These are phyloP conservation scores for Clonostachys rosea DNA, from an alignment of 2,329 filamentous ascomycete genomes.

Conservation along the genomic window DNA sequence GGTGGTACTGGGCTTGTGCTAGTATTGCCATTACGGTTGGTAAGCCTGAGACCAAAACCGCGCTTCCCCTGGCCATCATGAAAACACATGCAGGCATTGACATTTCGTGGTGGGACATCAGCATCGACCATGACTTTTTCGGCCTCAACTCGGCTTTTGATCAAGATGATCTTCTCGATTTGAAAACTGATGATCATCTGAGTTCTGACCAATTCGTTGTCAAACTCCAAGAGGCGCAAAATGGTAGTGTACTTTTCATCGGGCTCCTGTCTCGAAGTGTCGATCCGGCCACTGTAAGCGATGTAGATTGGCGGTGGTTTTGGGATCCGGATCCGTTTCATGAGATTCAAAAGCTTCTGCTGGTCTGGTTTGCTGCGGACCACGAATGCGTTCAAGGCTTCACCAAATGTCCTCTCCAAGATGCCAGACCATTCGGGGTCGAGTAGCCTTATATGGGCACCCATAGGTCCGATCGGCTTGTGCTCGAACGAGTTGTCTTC, in stretches of 20 bases:
- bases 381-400: conserved; percentile 69
- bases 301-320: conserved; percentile 29
- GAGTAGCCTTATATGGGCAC: conserved; percentile 68
- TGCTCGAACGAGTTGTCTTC: conserved; percentile 62
- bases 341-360: conserved; percentile 59
- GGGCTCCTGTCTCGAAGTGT: conserved; percentile 58
- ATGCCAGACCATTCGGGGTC: conserved; percentile 81
- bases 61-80: conserved; percentile 50
- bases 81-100: conserved; percentile 66
- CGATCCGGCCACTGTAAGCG: conserved; percentile 25
- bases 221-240: conserved; percentile 75
- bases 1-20: conserved; percentile 37
- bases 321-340: conserved; percentile 56
- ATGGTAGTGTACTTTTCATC: conserved; percentile 70
- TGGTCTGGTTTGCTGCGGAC: conserved; percentile 76
- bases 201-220: conserved; percentile 72
- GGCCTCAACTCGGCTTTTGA: conserved; percentile 64
- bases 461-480: conserved; percentile 80
- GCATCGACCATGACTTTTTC: conserved; percentile 63
- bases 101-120: conserved; percentile 58
- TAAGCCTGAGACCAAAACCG: conserved; percentile 56
- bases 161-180: conserved; percentile 81
- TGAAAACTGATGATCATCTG: conserved; percentile 77
- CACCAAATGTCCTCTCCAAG: conserved; percentile 73
- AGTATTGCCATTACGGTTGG: conserved; percentile 31